Conservation (phyloP, 768 basidiomycete species). For the Lyophyllum atratum region DNA sequence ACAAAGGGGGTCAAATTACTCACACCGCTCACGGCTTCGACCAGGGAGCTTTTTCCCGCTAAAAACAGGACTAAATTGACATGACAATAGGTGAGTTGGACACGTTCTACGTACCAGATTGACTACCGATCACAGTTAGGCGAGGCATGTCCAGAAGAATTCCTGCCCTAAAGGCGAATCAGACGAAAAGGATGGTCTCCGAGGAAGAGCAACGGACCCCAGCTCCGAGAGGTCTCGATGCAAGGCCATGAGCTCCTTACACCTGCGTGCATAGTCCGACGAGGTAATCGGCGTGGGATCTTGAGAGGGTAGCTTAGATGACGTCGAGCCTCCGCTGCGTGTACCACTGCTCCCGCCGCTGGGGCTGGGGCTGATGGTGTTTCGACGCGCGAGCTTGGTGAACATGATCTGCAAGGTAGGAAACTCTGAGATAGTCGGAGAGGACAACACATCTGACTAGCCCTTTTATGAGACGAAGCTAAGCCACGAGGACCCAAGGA, state of each 20-base stretch:
- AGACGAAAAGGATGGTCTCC: not conserved
- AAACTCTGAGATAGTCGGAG: too few relatives aligned
- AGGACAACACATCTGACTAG: too few relatives aligned
- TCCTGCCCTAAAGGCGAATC: not conserved
- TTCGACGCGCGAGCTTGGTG: not conserved
- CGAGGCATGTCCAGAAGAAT: not conserved
- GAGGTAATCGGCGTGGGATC: not conserved
- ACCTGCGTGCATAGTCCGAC: not conserved
- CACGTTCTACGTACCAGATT: not conserved
- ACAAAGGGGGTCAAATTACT: not conserved
- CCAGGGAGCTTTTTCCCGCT: not conserved
- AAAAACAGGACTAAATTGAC: not conserved
- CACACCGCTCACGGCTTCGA: not conserved
- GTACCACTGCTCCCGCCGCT: too few relatives aligned
- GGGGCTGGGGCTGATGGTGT: too few relatives aligned
- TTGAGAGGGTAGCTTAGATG: not conserved
- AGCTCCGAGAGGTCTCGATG: not conserved
- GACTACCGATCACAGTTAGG: not conserved
- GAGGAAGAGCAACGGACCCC: not conserved
- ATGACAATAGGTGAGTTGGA: not conserved
- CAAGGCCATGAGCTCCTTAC: not conserved
- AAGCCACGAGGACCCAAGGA: too few relatives aligned
- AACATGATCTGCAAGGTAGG: not conserved
- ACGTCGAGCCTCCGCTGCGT: not conserved
- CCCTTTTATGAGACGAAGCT: not conserved